Percentiles rank a stretch among this genome's conserved stretches.
Evolutionary conservation across 441 rosid genomes (phyloP).

Genomic region (Breynia disticha): DNA sequence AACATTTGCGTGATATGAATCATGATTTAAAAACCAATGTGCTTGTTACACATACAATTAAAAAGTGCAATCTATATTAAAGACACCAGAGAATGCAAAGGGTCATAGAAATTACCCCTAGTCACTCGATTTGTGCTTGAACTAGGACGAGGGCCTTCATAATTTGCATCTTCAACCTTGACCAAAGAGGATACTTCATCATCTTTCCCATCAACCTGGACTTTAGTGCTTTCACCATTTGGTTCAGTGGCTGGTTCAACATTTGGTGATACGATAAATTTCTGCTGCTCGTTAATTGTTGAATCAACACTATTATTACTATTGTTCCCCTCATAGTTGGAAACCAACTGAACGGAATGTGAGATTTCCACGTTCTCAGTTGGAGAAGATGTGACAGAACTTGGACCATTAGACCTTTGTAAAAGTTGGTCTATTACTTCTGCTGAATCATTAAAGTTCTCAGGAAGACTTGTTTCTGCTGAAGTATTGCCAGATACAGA

Average conservation of each 20-base stretch:
- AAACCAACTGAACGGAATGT: conserved; percentile 14
- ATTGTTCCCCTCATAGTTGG: conserved; percentile 20
- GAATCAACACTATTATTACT: conserved; percentile 19
- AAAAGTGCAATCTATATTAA: neutral
- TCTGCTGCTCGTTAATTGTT: conserved; percentile 20
- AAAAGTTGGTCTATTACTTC: conserved; percentile 27
- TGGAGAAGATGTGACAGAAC: conserved; percentile 34
- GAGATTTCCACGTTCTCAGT: conserved; percentile 24
- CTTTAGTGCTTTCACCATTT: conserved; percentile 24
- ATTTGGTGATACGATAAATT: conserved; percentile 17
- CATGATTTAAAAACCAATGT: too few relatives aligned
- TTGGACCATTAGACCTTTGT: conserved; percentile 18
- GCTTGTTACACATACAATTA: neutral
- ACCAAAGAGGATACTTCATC: conserved; percentile 28
- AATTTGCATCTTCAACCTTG: conserved; percentile 38
- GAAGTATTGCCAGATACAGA: conserved; percentile 40
- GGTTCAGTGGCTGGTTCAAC: conserved; percentile 27
- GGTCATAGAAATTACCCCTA: conserved; percentile 41
- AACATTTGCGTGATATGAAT: too few relatives aligned
- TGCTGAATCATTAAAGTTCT: conserved; percentile 26
- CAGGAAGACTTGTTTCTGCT: conserved; percentile 33
- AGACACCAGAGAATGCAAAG: conserved; percentile 5
- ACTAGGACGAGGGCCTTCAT: conserved; percentile 32
- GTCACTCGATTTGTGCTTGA: conserved; percentile 31
- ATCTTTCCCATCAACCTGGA: conserved; percentile 32